Conservation (phyloP, 176 grass and related monocot genomes). For the Juncus effusus region DNA sequence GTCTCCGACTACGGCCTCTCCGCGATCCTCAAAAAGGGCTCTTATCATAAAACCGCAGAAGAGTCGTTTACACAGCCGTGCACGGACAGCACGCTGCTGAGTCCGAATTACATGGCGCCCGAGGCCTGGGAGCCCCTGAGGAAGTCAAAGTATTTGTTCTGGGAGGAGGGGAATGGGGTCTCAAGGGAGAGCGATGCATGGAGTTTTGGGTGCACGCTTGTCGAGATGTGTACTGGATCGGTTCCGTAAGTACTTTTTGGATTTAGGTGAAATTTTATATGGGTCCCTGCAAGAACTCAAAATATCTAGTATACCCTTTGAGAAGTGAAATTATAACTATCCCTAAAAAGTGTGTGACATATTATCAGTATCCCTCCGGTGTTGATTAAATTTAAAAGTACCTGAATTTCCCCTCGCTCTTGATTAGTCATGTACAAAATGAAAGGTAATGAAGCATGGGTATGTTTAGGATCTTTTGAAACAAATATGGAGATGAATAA, state of each 20-base stretch:
- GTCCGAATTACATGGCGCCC: slow-evolving; percentile 92
- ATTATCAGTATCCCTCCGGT: too few relatives aligned
- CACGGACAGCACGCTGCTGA: slow-evolving; percentile 78
- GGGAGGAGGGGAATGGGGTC: slow-evolving; percentile 78
- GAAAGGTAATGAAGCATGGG: too few relatives aligned
- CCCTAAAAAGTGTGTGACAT: slow-evolving; percentile 20
- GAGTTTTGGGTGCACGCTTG: slow-evolving; percentile 98
- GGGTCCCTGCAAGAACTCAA: not conserved
- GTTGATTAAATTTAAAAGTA: too few relatives aligned
- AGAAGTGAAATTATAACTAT: slow-evolving; percentile 11
- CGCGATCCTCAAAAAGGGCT: slow-evolving; percentile 85
- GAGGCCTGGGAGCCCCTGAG: slow-evolving; percentile 95
- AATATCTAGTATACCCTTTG: slow-evolving; percentile 20
- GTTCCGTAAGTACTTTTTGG: slow-evolving; percentile 85
- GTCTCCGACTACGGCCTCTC: slow-evolving; percentile 96
- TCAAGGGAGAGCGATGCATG: slow-evolving; percentile 93
- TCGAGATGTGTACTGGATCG: slow-evolving; percentile 99
- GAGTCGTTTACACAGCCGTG: slow-evolving; percentile 41
- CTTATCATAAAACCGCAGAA: slow-evolving; percentile 55
- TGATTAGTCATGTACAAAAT: too few relatives aligned
- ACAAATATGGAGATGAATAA: too few relatives aligned
- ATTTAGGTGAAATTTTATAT: slow-evolving; percentile 26
- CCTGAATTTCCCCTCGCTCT: too few relatives aligned
- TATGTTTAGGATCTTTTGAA: too few relatives aligned
- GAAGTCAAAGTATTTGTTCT: slow-evolving; percentile 72